Evolutionary conservation across 768 basidiomycete genomes (phyloP), one percentile per base, ranked within the genome.

Genomic region (Favolaschia claudopus): DNA sequence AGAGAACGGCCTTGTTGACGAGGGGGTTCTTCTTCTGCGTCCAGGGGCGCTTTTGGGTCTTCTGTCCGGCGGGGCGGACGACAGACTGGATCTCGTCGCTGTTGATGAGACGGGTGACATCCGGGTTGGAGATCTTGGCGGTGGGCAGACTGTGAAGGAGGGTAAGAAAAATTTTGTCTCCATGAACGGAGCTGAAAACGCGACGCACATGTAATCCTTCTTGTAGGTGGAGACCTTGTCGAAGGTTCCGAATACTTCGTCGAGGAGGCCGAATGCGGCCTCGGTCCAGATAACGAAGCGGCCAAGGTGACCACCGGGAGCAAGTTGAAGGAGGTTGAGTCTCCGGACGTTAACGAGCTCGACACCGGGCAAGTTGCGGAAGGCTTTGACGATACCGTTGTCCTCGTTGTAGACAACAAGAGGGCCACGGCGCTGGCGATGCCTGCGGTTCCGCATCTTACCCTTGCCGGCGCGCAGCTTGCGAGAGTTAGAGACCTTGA

Each of bases 231-330:
- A 85, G n/a, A 81, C 83, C 82, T 89, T 95, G 70, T 97, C 94
- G 71, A 90, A 92, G 67, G 96, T 98, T 53, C 96, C 97, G 76
- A 91, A 99, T 64, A 99, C 88, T 67, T 94, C 90, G 75, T 99
- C 97, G 55, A 99, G 92, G 64, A 92, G 87, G 50, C 79, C 84
- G 75, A 99, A 97, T 25, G 97, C 97, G 69, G 84, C 84, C 81
- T 96, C 92, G 61, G 97, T 99, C 97, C 97, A 99, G 84, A 99
- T 96, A 75, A 98, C 84, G 82, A 99, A 99, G 63, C 97, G 94
- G 61, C 97, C 97, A 60, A 99, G 89, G 74, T 99, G 97, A 66
- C 97, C 97, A 88, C 97, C 97, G 45, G 97, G 97, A 15, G 97
- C 97, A 75, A 99, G 93, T 80, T 98, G 95, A 74, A 99, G 94